phyloP scores from a whole-genome alignment of 768 basidiomycete species.

The Podaxis carcinomalis region DNA sequence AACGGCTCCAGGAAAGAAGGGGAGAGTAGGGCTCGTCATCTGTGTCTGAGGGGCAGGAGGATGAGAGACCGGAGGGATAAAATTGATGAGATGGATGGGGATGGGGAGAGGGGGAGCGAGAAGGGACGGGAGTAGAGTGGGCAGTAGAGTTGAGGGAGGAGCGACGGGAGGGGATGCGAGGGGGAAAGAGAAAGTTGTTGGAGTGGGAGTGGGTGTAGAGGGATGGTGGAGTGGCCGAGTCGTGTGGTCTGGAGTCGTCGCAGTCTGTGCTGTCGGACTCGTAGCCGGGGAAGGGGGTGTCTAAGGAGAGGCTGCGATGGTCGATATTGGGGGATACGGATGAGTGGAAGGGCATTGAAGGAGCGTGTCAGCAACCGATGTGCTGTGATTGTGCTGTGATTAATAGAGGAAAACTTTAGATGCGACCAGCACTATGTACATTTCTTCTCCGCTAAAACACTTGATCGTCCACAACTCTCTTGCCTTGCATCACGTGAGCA shows the following conservation, averaged over 20 bases:
- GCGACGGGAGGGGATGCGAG: slow-evolving; percentile 29
- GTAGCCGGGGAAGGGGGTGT: slow-evolving; percentile 30
- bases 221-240: background rate
- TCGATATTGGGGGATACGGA: too few species aligned
- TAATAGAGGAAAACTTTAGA: too few species aligned
- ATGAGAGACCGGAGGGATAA: slow-evolving; percentile 42
- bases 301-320: slow-evolving; percentile 14
- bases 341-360: too few species aligned
- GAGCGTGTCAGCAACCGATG: too few species aligned
- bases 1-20: slow-evolving; percentile 29
- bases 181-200: slow-evolving; percentile 28
- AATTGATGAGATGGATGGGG: slow-evolving; percentile 47
- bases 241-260: slow-evolving; percentile 23
- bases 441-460: too few species aligned
- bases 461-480: background rate
- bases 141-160: slow-evolving; percentile 38
- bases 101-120: slow-evolving; percentile 57
- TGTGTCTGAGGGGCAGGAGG: slow-evolving; percentile 55
- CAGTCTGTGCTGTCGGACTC: slow-evolving; percentile 43
- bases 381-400: too few species aligned
- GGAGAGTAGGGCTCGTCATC: slow-evolving; percentile 57
- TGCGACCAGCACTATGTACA: too few species aligned
- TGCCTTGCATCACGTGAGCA: background rate
- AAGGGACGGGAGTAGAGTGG: slow-evolving; percentile 52
- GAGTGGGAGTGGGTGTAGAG: background rate